A percentile compares a stretch with the other conserved stretches of the same genome.
These are phyloP conservation scores for Prunus campanulata DNA, from an alignment of 306 rosid species.

Conservation along the genomic window DNA sequence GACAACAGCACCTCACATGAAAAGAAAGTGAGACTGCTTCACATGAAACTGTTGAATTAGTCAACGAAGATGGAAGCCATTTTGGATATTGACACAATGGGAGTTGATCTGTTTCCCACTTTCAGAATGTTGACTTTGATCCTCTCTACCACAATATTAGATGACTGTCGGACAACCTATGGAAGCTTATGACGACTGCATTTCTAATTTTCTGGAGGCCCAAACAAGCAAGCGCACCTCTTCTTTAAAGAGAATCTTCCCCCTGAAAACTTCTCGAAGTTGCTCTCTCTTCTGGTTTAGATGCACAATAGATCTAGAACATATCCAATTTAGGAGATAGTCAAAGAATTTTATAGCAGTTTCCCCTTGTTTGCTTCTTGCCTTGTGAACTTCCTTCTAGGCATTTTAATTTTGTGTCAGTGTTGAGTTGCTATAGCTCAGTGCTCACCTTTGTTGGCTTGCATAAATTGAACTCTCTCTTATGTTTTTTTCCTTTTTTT, in stretches of 20 bases:
- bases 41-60: constrained; percentile 45
- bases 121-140: constrained; percentile 19
- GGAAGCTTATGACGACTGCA: constrained; percentile 74
- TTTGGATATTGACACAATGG: constrained; percentile 8
- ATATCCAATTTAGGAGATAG: neutral
- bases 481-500: constrained; percentile 3
- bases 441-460: neutral
- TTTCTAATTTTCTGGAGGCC: constrained; percentile 58
- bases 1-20: constrained; percentile 55
- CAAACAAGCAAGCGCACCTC: constrained; percentile 54
- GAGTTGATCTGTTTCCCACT: constrained; percentile 19
- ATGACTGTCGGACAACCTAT: constrained; percentile 80
- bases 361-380: neutral
- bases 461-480: constrained; percentile 7
- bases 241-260: constrained; percentile 69
- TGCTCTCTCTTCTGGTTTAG: neutral
- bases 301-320: neutral
- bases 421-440: constrained; percentile 3
- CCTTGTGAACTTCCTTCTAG: neutral
- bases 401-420: neutral
- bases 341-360: neutral
- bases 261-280: constrained; percentile 54
- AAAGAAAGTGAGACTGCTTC: constrained; percentile 42
- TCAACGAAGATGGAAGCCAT: constrained; percentile 50
- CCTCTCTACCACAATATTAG: constrained; percentile 36